Base-by-base conservation (phyloP, 1,284 basidiomycete species). In the Leccinum angustisporum region DNA sequence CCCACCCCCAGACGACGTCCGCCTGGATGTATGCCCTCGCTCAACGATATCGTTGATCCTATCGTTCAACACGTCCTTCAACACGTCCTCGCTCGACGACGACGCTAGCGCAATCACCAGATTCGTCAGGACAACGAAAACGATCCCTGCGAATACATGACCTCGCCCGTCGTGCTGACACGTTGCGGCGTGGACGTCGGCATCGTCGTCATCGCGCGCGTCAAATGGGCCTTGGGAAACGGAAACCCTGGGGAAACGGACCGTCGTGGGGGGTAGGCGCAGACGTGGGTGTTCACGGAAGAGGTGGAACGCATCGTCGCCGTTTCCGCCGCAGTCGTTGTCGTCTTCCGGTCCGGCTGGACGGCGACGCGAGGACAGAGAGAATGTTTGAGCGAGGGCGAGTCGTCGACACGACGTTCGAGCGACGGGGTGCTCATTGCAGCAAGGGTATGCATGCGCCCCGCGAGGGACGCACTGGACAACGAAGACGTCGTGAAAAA, bases 401-500 rank as follows among this genome's bases (percentile, higher is more conserved):
- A 62, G 11, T 6, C 43, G 18, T 52, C 38, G 9, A 31, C 50
- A 11, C 16, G 40, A 25, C 5, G 60, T 1, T 14, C 30, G 25
- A 40, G 54, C 36, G 34, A 46, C 1, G 43, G 48, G 1, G 59
- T 51, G 46, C 25, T 18, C 16, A n/a, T 38, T 3, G 48, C 2
- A 2, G 53, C 51, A 48, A 61, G 13, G 10, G 40, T 16, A 34
- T 62, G 34, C 61, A 51, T 36, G 21, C 46, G 56, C 11, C 56
- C 21, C 10, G 61, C 53, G 7, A 74, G 60, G n/a, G 72, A 71
- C n/a, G 33, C n/a, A 7, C 61, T 64, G 36, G 63, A 64, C 14
- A 70, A 65, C 31, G 54, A 30, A 1, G 73, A 50, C 7, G 73
- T 64, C 0, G 74, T 70, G 46, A 75, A 73, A 56, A 74, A 75